Evolutionary conservation across 345 rosid genomes (phyloP), one percentile per base, ranked within the genome.

Genomic region (Cardamine resedifolia): DNA sequence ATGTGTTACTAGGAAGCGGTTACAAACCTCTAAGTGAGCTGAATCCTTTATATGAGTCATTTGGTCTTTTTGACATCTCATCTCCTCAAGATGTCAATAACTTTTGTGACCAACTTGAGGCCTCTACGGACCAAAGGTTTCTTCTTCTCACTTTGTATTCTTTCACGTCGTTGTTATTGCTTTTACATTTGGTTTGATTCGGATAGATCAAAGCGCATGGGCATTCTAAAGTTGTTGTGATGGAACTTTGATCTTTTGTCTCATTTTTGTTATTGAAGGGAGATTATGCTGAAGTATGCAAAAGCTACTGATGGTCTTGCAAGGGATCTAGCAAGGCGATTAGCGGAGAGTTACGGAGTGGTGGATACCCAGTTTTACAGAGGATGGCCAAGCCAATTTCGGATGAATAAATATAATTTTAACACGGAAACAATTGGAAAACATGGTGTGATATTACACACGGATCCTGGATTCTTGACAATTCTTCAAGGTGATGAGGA

Each of bases 41-140:
- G 55, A 87, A 87, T 72, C 98, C 96, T 48, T 83, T 80, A 7
- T 88, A 90, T 55, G 97, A 93, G 53, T 82, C 98, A 12, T 77
- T 90, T 20, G 97, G 98, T 47, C 83, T 92, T 26, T 90, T 78
- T 72, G 87, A 86, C 64, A 64, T 86, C 65, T 81, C 86, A n/a
- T 85, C 89, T 33, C 59, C 86, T 44, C 77, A 80, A 65, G 87
- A 89, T 23, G 82, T 90, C 21, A 55, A 70, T 16, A 12, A 31
- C 28, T 93, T 93, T 48, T 90, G 88, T 78, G 81, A 85, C 51
- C 84, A 87, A 30, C 72, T 93, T 16, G 83, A 83, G 3, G 94
- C 90, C 66, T 76, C 94, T 34, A 65, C 82, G 60, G 64, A 65
- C 28, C 97, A 89, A 64, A 88, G 97, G 97, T 89, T 21, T 6